Evolutionary conservation across 306 rosid genomes (phyloP), one percentile per base, ranked within the genome.

Genomic region (Quercus agrifolia): DNA sequence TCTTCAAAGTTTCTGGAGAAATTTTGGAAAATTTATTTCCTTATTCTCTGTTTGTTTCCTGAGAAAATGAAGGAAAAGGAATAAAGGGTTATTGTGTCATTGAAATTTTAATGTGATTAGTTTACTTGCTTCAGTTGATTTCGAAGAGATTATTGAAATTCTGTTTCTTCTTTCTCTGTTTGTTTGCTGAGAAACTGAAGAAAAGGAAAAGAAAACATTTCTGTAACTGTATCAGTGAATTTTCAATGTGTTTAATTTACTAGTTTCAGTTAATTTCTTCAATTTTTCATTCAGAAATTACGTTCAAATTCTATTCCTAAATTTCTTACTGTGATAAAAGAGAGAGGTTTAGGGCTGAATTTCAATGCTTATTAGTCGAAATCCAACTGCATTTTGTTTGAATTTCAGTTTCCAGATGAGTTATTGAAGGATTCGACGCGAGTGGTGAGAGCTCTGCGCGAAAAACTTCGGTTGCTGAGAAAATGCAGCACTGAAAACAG

Each of bases 321-420:
- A 31, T 76, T 12, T 20, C 3, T 72, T 1, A 0, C 64, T n/a
- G 64, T 52, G 9, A 0, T 15, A 20, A 27, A 41, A 56, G 64
- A 61, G 54, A 68, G 73, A 5, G 12, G 3, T 27, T 23, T 18
- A 54, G 55, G 59, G 4, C 21, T 78, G 56, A 41, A 1, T 7
- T 27, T 20, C 2, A 30, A 19, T 30, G 14, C 17, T 30, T 2
- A n/a, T 38, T 3, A 15, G 57, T 23, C 2, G 8, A 5, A 57
- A 15, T 78, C 20, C 35, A 11, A 64, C 27, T 51, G 35, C 63
- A 23, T 69, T 21, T 20, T 76, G 6, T 38, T 18, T 70, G 68
- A 72, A 63, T 79, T 74, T 59, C 89, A 94, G 97, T 92, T 94
- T 77, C 99, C 99, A 2, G 97, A 94, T 76, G 78, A 92, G 78